Conservation (phyloP, 768 basidiomycete genomes). For the Ramaria sp. region DNA sequence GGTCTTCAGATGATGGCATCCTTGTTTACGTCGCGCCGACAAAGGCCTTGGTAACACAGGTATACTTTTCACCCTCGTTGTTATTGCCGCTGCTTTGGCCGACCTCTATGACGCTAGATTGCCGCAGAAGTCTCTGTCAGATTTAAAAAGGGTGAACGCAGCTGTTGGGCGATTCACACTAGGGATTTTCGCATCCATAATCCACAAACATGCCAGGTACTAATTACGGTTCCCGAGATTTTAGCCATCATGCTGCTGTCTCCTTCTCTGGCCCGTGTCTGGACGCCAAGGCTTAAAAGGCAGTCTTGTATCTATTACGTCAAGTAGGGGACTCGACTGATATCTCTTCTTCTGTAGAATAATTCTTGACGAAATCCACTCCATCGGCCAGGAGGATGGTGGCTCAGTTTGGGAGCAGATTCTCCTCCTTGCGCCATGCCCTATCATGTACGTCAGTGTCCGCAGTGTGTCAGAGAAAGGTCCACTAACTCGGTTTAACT, state of each 20-base stretch:
- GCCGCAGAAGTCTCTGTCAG: conserved; percentile 67
- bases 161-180: conserved; percentile 51
- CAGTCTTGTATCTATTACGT: conserved; percentile 15
- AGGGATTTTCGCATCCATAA: conserved; percentile 54
- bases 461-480: too few relatives aligned
- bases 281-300: conserved; percentile 57
- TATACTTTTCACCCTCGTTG: conserved; percentile 3
- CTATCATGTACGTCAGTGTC: conserved; percentile 52
- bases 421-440: conserved; percentile 58
- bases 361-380: conserved; percentile 52
- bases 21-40: conserved; percentile 68
- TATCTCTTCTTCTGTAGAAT: conserved; percentile 30
- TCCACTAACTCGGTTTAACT: too few relatives aligned
- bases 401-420: conserved; percentile 70
- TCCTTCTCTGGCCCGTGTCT: conserved; percentile 46
- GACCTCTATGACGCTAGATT: conserved; percentile 20
- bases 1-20: conserved; percentile 53
- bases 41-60: conserved; percentile 60
- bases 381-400: conserved; percentile 51
- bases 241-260: conserved; percentile 60
- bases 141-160: conserved; percentile 36
- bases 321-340: neutral
- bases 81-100: neutral
- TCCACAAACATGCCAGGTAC: conserved; percentile 57
- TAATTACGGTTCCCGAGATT: conserved; percentile 67